Percentiles rank a stretch among this genome's conserved stretches.
Conservation (phyloP, 306 rosid species). For the Begonia loranthoides region DNA sequence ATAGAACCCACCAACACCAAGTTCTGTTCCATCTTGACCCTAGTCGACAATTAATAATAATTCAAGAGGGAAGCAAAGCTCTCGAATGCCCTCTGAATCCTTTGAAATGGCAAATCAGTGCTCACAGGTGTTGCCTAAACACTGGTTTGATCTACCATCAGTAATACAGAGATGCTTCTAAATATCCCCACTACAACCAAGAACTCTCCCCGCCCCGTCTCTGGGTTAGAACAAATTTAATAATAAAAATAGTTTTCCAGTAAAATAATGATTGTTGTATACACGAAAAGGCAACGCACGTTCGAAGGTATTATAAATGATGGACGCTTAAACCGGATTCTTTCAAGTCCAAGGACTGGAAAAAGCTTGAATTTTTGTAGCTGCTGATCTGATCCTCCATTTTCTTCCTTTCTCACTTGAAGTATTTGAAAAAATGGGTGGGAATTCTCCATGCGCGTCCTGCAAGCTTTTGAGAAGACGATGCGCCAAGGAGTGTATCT, state of each 20-base stretch:
- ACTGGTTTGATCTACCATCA: neutral
- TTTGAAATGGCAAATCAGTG: no score
- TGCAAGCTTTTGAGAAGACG: conserved; percentile 86
- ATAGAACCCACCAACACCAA: no score
- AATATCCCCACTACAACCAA: neutral
- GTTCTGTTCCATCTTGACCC: no score
- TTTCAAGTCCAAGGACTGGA: neutral
- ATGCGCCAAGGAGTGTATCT: conserved; percentile 67
- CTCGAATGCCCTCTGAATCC: no score
- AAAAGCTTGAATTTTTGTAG: neutral
- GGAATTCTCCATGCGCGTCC: conserved; percentile 85
- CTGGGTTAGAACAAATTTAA: neutral
- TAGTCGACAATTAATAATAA: no score
- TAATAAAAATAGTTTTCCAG: neutral
- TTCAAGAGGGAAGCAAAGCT: no score
- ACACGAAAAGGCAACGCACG: conserved; percentile 19
- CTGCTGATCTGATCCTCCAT: conserved; percentile 2
- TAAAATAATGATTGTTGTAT: no score
- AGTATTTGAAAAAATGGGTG: conserved; percentile 33
- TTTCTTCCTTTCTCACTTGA: conserved; percentile 1
- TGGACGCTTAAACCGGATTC: neutral
- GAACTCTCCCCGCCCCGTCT: neutral
- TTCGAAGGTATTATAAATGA: conserved; percentile 26
- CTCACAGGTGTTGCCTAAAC: neutral
- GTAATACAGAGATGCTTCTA: neutral